Evolutionary conservation across 257 asterid genomes (phyloP).

Genomic region (Dorcoceras hygrometricum): DNA sequence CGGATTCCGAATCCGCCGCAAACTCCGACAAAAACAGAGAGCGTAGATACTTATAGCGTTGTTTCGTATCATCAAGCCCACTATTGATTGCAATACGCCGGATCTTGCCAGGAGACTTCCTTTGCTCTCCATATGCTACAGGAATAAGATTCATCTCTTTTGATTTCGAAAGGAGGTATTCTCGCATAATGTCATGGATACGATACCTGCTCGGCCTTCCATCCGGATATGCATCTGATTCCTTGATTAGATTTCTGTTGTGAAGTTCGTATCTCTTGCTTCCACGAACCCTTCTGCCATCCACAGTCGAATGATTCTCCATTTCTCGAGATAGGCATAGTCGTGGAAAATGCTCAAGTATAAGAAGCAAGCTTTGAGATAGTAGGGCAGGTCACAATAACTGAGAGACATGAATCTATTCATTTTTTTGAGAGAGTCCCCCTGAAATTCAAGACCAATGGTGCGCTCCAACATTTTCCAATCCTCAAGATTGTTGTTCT

Average conservation of each 20-base stretch:
- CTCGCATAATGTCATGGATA: conserved; percentile 23
- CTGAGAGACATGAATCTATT: conserved; percentile 19
- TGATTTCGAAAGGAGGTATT: conserved; percentile 9
- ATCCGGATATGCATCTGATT: background rate
- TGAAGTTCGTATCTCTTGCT: background rate
- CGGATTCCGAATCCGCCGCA: background rate
- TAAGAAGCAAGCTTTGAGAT: conserved; percentile 19
- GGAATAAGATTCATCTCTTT: conserved; percentile 22
- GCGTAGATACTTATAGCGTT: background rate
- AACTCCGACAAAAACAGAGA: conserved; percentile 6
- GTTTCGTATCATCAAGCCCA: background rate
- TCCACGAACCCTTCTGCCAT: conserved; percentile 24
- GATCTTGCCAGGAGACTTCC: background rate
- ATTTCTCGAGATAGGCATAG: background rate
- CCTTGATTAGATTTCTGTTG: conserved; percentile 21
- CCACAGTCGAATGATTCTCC: conserved; percentile 13
- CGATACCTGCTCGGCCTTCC: background rate
- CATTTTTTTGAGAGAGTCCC: background rate
- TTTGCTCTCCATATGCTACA: background rate
- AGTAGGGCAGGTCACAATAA: conserved; percentile 21
- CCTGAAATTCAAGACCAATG: conserved; percentile 24
- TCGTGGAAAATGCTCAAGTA: conserved; percentile 24
- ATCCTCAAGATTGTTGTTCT: conserved; percentile 12
- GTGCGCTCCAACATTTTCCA: conserved; percentile 27
- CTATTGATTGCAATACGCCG: conserved; percentile 18